Evolutionary conservation across 1,284 basidiomycete genomes (phyloP).

Genomic region (Entoloma clypeatum): DNA sequence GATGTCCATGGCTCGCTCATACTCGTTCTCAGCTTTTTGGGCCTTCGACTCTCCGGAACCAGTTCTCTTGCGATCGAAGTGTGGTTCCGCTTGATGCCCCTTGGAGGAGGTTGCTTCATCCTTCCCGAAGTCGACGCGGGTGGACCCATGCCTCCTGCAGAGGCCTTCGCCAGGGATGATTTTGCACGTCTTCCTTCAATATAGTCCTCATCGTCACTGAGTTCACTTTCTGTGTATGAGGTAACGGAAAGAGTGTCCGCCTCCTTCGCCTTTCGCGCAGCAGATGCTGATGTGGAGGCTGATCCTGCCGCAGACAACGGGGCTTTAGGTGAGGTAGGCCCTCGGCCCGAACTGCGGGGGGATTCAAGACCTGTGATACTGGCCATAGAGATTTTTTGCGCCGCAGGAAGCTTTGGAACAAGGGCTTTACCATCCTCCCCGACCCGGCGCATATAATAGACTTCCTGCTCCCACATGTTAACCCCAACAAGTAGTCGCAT

Average conservation of each 20-base stretch:
- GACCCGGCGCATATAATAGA: conserved; percentile 59
- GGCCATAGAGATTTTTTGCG: conserved; percentile 18
- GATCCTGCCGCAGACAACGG: conserved; percentile 29
- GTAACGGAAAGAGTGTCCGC: conserved; percentile 18
- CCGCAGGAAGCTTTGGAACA: conserved; percentile 23
- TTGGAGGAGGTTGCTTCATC: too few relatives aligned
- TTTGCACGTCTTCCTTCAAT: conserved; percentile 20
- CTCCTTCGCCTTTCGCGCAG: conserved; percentile 17
- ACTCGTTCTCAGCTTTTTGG: conserved; percentile 28
- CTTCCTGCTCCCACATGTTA: conserved; percentile 58
- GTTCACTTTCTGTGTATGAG: conserved; percentile 23
- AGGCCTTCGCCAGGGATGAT: conserved; percentile 12
- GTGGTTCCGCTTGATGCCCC: too few relatives aligned
- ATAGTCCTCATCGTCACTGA: conserved; percentile 24
- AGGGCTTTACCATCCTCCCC: conserved; percentile 37
- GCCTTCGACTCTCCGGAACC: conserved; percentile 21
- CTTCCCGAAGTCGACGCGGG: conserved; percentile 17
- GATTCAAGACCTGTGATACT: conserved; percentile 15
- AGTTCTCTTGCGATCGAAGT: conserved; percentile 20
- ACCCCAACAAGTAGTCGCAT: conserved; percentile 58
- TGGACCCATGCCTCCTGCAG: conserved; percentile 16
- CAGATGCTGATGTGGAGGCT: conserved; percentile 24
- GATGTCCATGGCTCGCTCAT: not conserved
- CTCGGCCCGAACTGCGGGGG: conserved; percentile 23
- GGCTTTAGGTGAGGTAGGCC: conserved; percentile 25